phyloP scores from a whole-genome alignment of 495 filamentous ascomycete genomes.

The Aspergillus haitiensis region DNA sequence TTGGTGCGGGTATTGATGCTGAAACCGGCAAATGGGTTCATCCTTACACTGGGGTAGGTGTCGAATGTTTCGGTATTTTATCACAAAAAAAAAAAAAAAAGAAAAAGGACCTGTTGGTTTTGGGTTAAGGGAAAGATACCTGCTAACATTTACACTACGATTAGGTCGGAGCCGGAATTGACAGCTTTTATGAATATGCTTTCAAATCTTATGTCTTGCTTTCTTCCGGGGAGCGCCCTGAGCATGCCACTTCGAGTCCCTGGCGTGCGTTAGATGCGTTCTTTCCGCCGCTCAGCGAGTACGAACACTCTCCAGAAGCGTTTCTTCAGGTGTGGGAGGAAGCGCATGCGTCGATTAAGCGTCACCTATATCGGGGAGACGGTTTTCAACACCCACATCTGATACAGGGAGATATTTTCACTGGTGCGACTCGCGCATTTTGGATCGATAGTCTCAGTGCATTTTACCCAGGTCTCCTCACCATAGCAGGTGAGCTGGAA shows the following conservation, averaged over 20 bases:
- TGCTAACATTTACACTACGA: not conserved
- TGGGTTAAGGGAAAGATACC: not conserved
- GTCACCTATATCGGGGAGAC: constrained; percentile 69
- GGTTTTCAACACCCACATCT: constrained; percentile 85
- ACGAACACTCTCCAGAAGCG: constrained; percentile 68
- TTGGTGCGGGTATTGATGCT: constrained; percentile 89
- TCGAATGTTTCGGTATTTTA: not conserved
- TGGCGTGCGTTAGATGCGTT: constrained; percentile 43
- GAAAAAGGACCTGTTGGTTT: not conserved
- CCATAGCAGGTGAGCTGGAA: constrained; percentile 81
- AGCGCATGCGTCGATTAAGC: constrained; percentile 79
- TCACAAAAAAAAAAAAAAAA: not conserved
- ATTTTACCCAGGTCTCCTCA: constrained; percentile 90
- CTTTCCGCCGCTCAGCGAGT: constrained; percentile 59
- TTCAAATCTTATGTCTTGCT: constrained; percentile 89
- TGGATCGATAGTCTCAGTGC: constrained; percentile 97
- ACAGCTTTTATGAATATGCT: constrained; percentile 98
- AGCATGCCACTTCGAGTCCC: constrained; percentile 34
- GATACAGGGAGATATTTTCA: constrained; percentile 82
- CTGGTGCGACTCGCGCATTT: constrained; percentile 75
- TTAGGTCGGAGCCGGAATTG: constrained; percentile 86
- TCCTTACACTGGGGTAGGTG: constrained; percentile 69
- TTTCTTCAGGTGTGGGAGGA: constrained; percentile 86
- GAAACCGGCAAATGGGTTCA: constrained; percentile 89
- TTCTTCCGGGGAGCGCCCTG: constrained; percentile 56